Conservation (phyloP, 2,329 filamentous ascomycete species). For the Aspergillus bombycis region DNA sequence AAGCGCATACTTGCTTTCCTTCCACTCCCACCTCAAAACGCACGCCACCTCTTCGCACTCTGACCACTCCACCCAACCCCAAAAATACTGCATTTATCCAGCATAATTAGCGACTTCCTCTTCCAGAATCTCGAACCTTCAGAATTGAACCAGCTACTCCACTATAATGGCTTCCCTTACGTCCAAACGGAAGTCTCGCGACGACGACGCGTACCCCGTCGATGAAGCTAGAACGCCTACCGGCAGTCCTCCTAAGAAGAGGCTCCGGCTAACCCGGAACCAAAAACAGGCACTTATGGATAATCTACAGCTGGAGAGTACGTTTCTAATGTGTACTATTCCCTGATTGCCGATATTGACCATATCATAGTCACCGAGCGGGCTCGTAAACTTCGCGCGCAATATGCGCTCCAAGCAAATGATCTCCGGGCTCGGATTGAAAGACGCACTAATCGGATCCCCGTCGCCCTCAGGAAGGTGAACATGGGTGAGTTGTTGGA, state of each 20-base stretch:
- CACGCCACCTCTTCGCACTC: conserved; percentile 15
- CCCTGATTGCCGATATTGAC: conserved; percentile 22
- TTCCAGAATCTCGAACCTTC: neutral
- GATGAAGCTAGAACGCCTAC: conserved; percentile 47
- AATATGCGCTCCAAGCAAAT: conserved; percentile 86
- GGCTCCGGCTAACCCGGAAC: conserved; percentile 63
- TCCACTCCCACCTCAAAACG: conserved; percentile 19
- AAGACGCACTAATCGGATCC: conserved; percentile 91
- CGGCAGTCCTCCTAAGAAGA: conserved; percentile 66
- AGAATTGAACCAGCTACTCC: neutral
- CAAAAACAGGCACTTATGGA: conserved; percentile 89
- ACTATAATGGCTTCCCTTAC: conserved; percentile 40
- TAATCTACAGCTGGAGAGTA: conserved; percentile 87
- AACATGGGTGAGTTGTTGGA: conserved; percentile 80
- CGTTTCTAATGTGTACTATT: conserved; percentile 28
- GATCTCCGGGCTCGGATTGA: conserved; percentile 84
- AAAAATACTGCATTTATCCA: neutral
- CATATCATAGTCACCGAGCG: conserved; percentile 76
- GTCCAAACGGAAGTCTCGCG: conserved; percentile 46
- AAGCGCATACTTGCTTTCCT: conserved; percentile 6
- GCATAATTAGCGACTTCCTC: neutral
- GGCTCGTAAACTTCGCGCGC: conserved; percentile 81
- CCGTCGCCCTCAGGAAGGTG: conserved; percentile 72
- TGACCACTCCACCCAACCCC: conserved; percentile 8
- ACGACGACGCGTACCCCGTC: conserved; percentile 50